Base-by-base conservation (phyloP, 306 rosid genomes). In the Acacia melanoxylon region DNA sequence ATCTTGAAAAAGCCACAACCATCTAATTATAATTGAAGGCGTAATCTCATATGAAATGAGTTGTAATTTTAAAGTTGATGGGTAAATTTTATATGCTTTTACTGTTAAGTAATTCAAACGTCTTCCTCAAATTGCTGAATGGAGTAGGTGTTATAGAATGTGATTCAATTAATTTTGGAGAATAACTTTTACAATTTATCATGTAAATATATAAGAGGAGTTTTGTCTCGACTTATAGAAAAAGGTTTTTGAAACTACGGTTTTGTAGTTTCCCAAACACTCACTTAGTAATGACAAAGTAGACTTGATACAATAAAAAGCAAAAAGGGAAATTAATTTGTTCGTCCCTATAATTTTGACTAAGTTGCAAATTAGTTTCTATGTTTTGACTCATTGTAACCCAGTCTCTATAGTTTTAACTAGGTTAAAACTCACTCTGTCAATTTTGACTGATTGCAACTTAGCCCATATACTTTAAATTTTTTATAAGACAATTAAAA, bases 311-410 rank as follows among this genome's bases (percentile, higher is more conserved):
- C 4, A 15, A 45, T 4, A 33, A 35, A 35, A 35, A 35, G 0
- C 0, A 5, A 35, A 35, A 35, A 8, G 7, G 0, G 41, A 37
- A 37, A 37, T 37, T 37, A 37, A 37, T 37, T 6, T 6, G 6
- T 37, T 6, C 0, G 1, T 6, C 1, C 8, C 1, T 6, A 0
- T 37, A 37, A 37, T 37, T 37, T 37, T 6, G 41, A 37, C 0
- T 37, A 5, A 37, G 0, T 37, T 37, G 41, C 1, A 0, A 37
- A 0, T 0, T 0, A 37, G 0, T 37, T 0, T 6, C 1, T 37
- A 37, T 1, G 6, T 6, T 37, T 37, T 37, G 1, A 6, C 0
- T 37, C 0, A 1, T 0, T 37, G 6, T 0, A 37, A 37, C 0
- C 1, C 1, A 37, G 0, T 6, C 0, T 6, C 0, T 37, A 6